Conservation (phyloP, 257 asterid species). For the Anisodus tanguticus region DNA sequence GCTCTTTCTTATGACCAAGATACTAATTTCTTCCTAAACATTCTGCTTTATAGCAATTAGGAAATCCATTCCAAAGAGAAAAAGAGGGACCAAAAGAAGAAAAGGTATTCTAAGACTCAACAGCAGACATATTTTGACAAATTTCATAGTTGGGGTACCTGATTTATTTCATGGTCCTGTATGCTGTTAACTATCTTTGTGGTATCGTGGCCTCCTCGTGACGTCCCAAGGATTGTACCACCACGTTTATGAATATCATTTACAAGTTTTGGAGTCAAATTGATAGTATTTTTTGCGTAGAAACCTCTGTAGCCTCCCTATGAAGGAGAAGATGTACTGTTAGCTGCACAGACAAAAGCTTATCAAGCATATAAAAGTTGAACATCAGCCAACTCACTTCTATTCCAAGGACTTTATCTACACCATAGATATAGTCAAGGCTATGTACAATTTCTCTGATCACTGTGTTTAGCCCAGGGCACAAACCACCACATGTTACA, state of each 20-base stretch:
- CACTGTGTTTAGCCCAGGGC: slow-evolving; percentile 98
- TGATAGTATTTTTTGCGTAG: slow-evolving; percentile 77
- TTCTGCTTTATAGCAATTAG: not conserved
- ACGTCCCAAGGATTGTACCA: slow-evolving; percentile 90
- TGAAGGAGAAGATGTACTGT: slow-evolving; percentile 37
- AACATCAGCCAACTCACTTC: slow-evolving; percentile 68
- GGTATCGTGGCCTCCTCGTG: slow-evolving; percentile 99
- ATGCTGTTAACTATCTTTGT: slow-evolving; percentile 89
- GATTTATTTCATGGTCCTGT: slow-evolving; percentile 97
- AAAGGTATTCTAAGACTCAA: slow-evolving; percentile 8
- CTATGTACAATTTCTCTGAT: slow-evolving; percentile 91
- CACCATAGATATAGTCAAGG: slow-evolving; percentile 94
- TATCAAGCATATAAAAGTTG: slow-evolving; percentile 3
- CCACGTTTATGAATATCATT: slow-evolving; percentile 98
- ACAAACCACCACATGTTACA: slow-evolving; percentile 98
- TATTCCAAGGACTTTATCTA: slow-evolving; percentile 80
- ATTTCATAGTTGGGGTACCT: slow-evolving; percentile 53
- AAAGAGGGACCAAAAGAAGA: slow-evolving; percentile 3
- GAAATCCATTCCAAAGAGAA: not conserved
- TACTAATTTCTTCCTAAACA: not conserved
- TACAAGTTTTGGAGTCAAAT: slow-evolving; percentile 75
- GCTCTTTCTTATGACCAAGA: slow-evolving; percentile 22
- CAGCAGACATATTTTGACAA: slow-evolving; percentile 26
- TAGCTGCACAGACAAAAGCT: slow-evolving; percentile 7
- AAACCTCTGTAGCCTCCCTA: slow-evolving; percentile 99